Conservation (phyloP, 768 basidiomycete species). For the Leucocoprinus leucothites region DNA sequence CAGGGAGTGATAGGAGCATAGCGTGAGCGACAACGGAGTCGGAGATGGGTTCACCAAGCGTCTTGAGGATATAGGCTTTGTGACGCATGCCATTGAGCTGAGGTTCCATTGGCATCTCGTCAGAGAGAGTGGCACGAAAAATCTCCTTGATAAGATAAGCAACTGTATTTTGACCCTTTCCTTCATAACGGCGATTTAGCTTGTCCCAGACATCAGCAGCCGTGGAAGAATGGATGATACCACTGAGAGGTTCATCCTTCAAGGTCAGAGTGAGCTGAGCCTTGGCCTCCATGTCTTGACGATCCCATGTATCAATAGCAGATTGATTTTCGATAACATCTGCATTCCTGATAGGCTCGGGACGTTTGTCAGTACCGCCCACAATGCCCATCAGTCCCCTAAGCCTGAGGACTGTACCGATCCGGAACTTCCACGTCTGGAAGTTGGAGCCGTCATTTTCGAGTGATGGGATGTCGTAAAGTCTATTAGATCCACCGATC, state of each 20-base stretch:
- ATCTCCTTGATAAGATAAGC: conserved; percentile 15
- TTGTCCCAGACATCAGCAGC: conserved; percentile 16
- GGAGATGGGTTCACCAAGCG: conserved; percentile 9
- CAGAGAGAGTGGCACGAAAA: conserved; percentile 14
- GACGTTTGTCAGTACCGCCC: not conserved
- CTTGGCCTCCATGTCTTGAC: conserved; percentile 12
- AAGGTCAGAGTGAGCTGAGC: conserved; percentile 17
- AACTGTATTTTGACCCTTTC: conserved; percentile 15
- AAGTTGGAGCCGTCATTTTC: conserved; percentile 17
- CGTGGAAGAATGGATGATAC: conserved; percentile 13
- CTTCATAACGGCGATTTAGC: conserved; percentile 14
- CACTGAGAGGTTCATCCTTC: conserved; percentile 17
- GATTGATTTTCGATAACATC: not conserved
- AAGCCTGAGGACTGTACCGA: conserved; percentile 10
- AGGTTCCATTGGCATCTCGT: conserved; percentile 14
- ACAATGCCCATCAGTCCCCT: conserved; percentile 2
- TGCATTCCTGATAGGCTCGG: not conserved
- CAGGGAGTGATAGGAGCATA: conserved; percentile 2
- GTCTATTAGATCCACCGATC: conserved; percentile 10
- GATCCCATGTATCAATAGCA: not conserved
- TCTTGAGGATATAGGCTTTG: conserved; percentile 14
- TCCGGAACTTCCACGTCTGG: conserved; percentile 16
- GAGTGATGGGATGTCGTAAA: conserved; percentile 16
- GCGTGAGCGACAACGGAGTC: conserved; percentile 2
- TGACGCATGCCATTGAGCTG: conserved; percentile 16